These are phyloP conservation scores for Babesia divergens DNA, from an alignment of 169 alveolate species.

Conservation along the genomic window DNA sequence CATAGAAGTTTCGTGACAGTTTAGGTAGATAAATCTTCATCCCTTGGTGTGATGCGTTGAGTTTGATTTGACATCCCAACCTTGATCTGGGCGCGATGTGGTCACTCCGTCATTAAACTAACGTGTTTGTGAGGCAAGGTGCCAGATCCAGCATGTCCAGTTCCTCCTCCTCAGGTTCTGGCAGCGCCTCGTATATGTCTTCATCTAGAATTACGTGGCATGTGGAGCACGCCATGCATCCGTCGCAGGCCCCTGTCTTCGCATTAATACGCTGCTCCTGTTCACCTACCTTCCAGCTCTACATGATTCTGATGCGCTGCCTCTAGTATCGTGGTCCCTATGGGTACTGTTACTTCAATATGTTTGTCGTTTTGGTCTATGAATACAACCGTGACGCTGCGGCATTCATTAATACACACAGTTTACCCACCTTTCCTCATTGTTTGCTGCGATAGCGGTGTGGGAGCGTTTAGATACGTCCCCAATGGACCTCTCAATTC, in stretches of 20 bases:
- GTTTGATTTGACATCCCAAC: conserved; percentile 90
- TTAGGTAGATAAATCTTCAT: conserved; percentile 84
- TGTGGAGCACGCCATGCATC: conserved; percentile 93
- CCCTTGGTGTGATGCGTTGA: conserved; percentile 80
- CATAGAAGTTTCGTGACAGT: conserved; percentile 90
- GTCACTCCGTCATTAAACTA: not conserved
- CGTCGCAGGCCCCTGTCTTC: conserved; percentile 94
- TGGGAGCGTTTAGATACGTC: not conserved
- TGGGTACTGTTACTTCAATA: conserved; percentile 69
- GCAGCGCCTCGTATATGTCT: conserved; percentile 82
- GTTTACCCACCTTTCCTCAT: not conserved
- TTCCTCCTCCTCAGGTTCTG: conserved; percentile 88
- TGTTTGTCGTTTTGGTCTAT: conserved; percentile 62
- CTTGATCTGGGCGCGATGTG: conserved; percentile 79
- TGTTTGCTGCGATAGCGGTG: conserved; percentile 11
- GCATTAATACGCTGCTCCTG: not conserved
- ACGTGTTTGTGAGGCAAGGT: conserved; percentile 92
- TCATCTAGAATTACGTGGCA: conserved; percentile 93
- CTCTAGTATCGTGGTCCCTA: conserved; percentile 77
- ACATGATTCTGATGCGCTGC: conserved; percentile 78
- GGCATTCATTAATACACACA: not conserved
- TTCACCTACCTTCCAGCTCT: conserved; percentile 77
- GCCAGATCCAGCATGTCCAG: conserved; percentile 95
- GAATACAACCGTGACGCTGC: conserved; percentile 65
- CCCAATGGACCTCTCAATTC: not conserved